These are phyloP conservation scores for Bathelium albidoporum DNA, from an alignment of 495 filamentous ascomycete genomes.

Conservation along the genomic window DNA sequence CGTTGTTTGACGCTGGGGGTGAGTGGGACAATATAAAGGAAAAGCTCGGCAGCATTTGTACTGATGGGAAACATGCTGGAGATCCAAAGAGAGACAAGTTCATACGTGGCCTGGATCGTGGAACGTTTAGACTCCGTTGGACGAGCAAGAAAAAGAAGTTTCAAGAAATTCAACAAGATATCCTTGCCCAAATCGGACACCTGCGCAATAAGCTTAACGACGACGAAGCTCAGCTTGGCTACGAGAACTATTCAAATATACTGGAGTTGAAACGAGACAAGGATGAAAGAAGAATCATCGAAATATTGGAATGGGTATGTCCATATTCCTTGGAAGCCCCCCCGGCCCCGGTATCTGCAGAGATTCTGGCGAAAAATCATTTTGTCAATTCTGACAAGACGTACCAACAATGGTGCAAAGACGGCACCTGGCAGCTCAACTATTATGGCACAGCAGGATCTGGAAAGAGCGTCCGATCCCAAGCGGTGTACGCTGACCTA, in stretches of 20 bases:
- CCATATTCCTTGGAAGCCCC: not conserved
- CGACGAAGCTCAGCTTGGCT: not conserved
- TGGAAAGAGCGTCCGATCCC: constrained; percentile 4
- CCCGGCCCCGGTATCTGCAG: not conserved
- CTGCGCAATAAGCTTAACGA: not conserved
- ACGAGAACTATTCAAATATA: not conserved
- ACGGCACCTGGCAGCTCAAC: constrained; percentile 5
- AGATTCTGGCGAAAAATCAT: not conserved
- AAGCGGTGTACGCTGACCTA: constrained; percentile 2
- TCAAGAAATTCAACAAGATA: not conserved
- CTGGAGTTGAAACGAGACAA: constrained; percentile 1
- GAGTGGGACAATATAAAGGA: not conserved
- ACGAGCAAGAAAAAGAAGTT: not conserved
- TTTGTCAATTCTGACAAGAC: not conserved
- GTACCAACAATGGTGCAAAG: constrained; percentile 7
- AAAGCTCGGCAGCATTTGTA: not conserved
- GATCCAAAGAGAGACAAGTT: not conserved
- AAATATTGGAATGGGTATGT: not conserved
- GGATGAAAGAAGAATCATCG: not conserved
- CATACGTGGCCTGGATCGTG: not conserved
- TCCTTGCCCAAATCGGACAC: not conserved
- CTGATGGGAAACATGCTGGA: not conserved
- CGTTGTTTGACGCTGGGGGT: not conserved
- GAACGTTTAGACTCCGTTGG: not conserved
- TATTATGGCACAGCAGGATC: constrained; percentile 6